Conservation (phyloP, 2,329 filamentous ascomycete genomes). For the Aspergillus thermomutatus region DNA sequence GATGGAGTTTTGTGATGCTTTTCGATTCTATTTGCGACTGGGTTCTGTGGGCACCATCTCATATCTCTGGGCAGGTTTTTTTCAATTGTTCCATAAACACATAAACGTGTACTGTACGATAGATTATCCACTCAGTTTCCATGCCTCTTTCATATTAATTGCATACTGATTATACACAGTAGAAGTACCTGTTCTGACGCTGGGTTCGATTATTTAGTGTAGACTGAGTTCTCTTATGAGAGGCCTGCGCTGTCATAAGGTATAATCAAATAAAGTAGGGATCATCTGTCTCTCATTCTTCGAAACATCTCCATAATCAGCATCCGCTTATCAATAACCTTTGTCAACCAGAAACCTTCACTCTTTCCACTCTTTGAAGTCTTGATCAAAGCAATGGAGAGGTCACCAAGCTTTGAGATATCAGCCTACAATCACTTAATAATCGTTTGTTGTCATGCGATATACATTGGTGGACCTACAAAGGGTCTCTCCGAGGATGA, state of each 20-base stretch:
- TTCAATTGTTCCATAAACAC: neutral
- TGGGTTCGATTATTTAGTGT: neutral
- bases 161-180: neutral
- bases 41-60: neutral
- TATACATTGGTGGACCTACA: constrained; percentile 62
- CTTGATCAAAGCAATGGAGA: neutral
- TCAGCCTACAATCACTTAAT: constrained; percentile 56
- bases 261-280: too few species aligned
- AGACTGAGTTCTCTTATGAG: too few species aligned
- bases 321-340: neutral
- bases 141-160: neutral
- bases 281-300: neutral
- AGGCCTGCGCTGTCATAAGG: too few species aligned
- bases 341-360: neutral
- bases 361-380: neutral
- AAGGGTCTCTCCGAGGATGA: constrained; percentile 56
- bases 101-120: neutral
- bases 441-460: constrained; percentile 80
- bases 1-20: neutral
- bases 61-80: neutral
- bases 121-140: neutral
- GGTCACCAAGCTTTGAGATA: neutral
- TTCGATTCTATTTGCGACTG: neutral
- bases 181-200: neutral
- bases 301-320: neutral